Evolutionary conservation across 495 filamentous ascomycete species (phyloP), one percentile per base, ranked within the genome.

Genomic region (Hypoxylon intermedium): DNA sequence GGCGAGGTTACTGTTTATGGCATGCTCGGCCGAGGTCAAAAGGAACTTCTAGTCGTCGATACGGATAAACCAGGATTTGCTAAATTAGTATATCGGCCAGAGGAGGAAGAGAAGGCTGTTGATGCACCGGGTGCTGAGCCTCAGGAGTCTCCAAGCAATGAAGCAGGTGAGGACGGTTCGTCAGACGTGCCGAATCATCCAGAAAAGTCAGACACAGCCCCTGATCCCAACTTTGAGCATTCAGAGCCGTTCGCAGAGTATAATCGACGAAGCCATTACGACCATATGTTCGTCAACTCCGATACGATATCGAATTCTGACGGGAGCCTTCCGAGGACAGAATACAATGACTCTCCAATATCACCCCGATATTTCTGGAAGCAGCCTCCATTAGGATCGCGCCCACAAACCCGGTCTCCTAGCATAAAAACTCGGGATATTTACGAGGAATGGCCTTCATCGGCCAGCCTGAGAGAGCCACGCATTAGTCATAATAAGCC

Each of bases 1-100:
- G 89, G 86, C 3, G 82, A 83, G 48, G 82, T 89, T 9, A 83
- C 76, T 64, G 81, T 90, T n/a, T 90, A 87, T 58, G 88, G 85
- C 1, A 71, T 87, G 4, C 71, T 89, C 21, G 87, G 87, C n/a
- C 83, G 86, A 28, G 82, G 80, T 1, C 85, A 84, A 46, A 83
- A 86, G 68, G 82, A 84, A 19, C 71, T 89, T 13, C 75, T 92
- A 11, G 73, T 90, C 1, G 85, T 88, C 12, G 85, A 89, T 68
- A 85, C 85, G 0, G 53, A 67, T 21, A 54, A 51, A 63, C 11
- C 58, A 48, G 2, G 46, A 46, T 23, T 38, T 15, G 68, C 66
- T 2, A 71, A 71, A 41, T 16, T 71, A 9, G 67, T 72, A 1
- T 70, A 72, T 51, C 49, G 55, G 3, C 58, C 58, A 12, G 50